Evolutionary conservation across 2,329 filamentous ascomycete species (phyloP).

Genomic region (Scopulariopsis brevicaulis): DNA sequence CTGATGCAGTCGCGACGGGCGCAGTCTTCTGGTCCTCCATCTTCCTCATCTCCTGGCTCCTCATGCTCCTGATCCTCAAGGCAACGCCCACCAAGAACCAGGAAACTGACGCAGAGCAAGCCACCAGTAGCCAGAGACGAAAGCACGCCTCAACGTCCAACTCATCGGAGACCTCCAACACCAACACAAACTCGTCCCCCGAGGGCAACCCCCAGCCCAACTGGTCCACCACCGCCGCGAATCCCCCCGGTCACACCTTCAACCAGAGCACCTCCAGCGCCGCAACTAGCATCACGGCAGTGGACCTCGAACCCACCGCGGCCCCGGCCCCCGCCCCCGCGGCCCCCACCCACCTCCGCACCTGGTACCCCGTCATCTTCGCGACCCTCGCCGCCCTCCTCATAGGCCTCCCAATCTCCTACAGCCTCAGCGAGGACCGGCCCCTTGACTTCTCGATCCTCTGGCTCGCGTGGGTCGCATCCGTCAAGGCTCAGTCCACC

Average conservation of each 20-base stretch:
- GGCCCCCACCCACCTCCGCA: not conserved
- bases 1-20: slow-evolving; percentile 19
- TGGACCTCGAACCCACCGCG: not conserved
- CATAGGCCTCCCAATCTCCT: slow-evolving; percentile 29
- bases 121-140: not conserved
- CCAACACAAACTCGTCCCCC: no score
- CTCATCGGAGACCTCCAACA: no score
- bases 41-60: not conserved
- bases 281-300: not conserved
- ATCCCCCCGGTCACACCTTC: not conserved
- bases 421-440: slow-evolving; percentile 18
- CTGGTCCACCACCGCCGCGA: not conserved
- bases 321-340: no score
- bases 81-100: not conserved
- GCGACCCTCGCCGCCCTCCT: slow-evolving; percentile 15
- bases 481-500: slow-evolving; percentile 22
- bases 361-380: not conserved
- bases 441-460: slow-evolving; percentile 33
- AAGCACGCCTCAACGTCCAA: not conserved
- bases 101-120: not conserved
- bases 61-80: not conserved
- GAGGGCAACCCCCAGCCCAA: no score
- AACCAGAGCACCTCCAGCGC: not conserved
- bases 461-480: slow-evolving; percentile 35
- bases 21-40: slow-evolving; percentile 18